Base-by-base conservation (phyloP, 2,329 filamentous ascomycete genomes). In the Microascus cirrosus region DNA sequence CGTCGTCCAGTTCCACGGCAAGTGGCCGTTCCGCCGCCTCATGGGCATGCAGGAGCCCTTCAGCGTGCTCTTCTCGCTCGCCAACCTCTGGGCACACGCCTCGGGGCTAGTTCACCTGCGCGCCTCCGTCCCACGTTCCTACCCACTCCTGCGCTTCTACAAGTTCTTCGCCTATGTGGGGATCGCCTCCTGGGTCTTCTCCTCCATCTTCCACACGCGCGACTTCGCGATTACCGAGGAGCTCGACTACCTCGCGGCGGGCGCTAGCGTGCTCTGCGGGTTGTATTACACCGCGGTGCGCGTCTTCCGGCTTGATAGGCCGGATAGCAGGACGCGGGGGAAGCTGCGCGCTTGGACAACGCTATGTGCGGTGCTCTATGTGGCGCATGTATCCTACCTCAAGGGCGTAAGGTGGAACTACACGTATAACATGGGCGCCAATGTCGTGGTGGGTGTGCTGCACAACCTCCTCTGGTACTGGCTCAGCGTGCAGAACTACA, bases 401-500 rank as follows among this genome's bases (percentile, higher is more conserved):
- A 90, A 87, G 67, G 83, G 90, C 64, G 89, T 92, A 77, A 77
- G 79, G 20, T 99, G 94, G 89, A 89, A 97, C 71, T 99, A 99
- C 70, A 88, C 87, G 5, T 99, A 99, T 74, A 99, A 99, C 70
- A 97, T 99, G 91, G 84, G 87, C 1, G 94, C 92, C 56, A 99
- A 97, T 66, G 89, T 99, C 22, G 83, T 81, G 2, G 82, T 88
- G 12, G 94, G 94, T 3, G 76, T 91, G 48, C 70, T 92, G 4
- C 86, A 91, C 68, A 96, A 97, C 66, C 56, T 85, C 3, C 73
- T 97, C 59, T 97, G 94, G 94, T 89, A 80, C 51, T 87, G 82
- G 71, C 96, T 95, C 72, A 92, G 88, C 68, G 82, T 88, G 64
- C 74, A 76, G 62, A 81, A 86, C 64, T 97, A 93, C 72, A 77